Conservation (phyloP, 1,284 basidiomycete genomes). For the Naganishia liquefaciens region DNA sequence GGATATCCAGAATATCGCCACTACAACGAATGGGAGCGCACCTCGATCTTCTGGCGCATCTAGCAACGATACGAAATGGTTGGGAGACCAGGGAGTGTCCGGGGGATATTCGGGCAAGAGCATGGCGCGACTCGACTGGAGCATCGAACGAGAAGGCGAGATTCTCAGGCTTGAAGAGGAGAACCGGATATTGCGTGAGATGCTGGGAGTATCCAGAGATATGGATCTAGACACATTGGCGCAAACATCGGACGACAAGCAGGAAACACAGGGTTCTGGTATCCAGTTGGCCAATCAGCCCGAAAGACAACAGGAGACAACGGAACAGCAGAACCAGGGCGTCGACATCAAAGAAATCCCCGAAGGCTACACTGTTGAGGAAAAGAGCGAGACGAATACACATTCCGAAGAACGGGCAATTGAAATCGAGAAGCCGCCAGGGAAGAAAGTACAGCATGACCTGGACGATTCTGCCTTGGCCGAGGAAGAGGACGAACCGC, state of each 20-base stretch:
- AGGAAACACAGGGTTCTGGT: not conserved
- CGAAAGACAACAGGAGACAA: not conserved
- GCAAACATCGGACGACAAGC: not conserved
- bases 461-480: constrained; percentile 6
- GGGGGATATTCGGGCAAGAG: constrained; percentile 51
- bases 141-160: constrained; percentile 77
- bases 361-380: constrained; percentile 12
- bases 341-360: not conserved
- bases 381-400: not conserved
- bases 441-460: not conserved
- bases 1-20: constrained; percentile 20
- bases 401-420: not conserved
- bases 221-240: constrained; percentile 6
- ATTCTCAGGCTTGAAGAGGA: constrained; percentile 74
- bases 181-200: constrained; percentile 71
- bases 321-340: not conserved
- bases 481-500: constrained; percentile 5
- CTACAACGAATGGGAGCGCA: constrained; percentile 2
- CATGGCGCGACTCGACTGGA: constrained; percentile 67
- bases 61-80: constrained; percentile 11
- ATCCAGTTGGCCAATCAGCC: not conserved
- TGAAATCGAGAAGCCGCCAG: too few relatives aligned
- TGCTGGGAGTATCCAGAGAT: constrained; percentile 63
- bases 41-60: not conserved
- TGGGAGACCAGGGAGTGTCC: constrained; percentile 39